Percentiles rank a stretch among this genome's conserved stretches.
phyloP scores from a whole-genome alignment of 2,329 filamentous ascomycete species.

The Didymella pinodella region DNA sequence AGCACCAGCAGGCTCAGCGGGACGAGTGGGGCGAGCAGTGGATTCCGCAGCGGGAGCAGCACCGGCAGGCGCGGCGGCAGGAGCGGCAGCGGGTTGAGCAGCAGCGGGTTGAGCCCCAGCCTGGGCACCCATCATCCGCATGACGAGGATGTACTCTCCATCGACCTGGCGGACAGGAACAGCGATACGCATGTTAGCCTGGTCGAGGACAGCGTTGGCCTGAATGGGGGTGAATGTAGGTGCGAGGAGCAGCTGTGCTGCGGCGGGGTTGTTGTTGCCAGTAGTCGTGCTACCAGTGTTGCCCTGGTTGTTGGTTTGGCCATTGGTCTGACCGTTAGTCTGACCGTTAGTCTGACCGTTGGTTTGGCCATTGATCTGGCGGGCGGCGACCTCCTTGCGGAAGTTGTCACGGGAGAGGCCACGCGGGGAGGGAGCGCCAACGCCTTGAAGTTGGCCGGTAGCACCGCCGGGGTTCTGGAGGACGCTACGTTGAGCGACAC shows the following conservation, averaged over 20 bases:
- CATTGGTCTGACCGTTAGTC: constrained; percentile 21
- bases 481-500: constrained; percentile 48
- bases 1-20: constrained; percentile 1
- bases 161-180: constrained; percentile 48
- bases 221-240: constrained; percentile 50
- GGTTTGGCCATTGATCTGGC: constrained; percentile 24
- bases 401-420: constrained; percentile 34
- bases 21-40: constrained; percentile 3
- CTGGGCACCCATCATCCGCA: constrained; percentile 36
- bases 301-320: constrained; percentile 18
- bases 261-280: constrained; percentile 45
- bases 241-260: constrained; percentile 43
- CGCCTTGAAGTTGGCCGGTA: constrained; percentile 39
- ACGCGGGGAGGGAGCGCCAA: constrained; percentile 31
- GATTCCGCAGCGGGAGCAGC: constrained; percentile 7
- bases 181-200: constrained; percentile 46
- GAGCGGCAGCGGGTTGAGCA: constrained; percentile 18
- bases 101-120: constrained; percentile 22
- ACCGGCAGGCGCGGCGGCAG: constrained; percentile 2
- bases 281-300: constrained; percentile 36
- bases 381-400: constrained; percentile 33
- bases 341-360: constrained; percentile 16
- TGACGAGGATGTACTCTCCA: constrained; percentile 49
- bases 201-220: constrained; percentile 46
- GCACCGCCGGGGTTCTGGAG: constrained; percentile 50